phyloP scores from a whole-genome alignment of 2,329 filamentous ascomycete genomes.

The Orbilia blumenaviensis region DNA sequence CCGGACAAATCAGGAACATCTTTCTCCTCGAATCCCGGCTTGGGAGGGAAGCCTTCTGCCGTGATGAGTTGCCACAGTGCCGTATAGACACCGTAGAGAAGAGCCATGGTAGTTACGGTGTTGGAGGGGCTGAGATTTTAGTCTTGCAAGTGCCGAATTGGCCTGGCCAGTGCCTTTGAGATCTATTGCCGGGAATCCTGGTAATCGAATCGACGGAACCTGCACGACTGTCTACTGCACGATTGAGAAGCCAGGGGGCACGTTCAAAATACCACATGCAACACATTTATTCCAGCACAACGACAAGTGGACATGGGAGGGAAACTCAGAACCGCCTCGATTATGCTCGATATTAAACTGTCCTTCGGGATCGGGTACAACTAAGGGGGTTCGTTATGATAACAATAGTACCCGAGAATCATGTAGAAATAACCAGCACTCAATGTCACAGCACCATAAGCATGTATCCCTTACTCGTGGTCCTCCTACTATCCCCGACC shows the following conservation, averaged over 20 bases:
- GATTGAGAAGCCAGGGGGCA: background rate
- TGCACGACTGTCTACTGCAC: too few relatives aligned
- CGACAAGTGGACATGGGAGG: background rate
- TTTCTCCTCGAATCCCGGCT: slow-evolving; percentile 62
- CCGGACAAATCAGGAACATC: slow-evolving; percentile 62
- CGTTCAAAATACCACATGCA: background rate
- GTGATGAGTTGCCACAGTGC: background rate
- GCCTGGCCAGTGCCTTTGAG: background rate
- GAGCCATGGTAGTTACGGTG: background rate
- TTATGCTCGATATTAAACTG: slow-evolving; percentile 32
- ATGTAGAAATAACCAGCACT: background rate
- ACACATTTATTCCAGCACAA: background rate
- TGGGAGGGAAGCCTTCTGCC: slow-evolving; percentile 59
- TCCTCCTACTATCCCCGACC: background rate
- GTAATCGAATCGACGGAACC: background rate
- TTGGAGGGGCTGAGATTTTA: background rate
- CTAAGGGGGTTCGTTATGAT: too few relatives aligned
- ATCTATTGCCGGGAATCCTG: background rate
- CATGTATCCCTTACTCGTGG: background rate
- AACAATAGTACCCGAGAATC: background rate
- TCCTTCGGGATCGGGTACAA: background rate
- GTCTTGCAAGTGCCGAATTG: background rate
- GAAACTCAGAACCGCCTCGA: background rate
- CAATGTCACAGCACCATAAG: background rate
- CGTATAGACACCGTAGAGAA: slow-evolving; percentile 7